Evolutionary conservation across 768 basidiomycete genomes (phyloP).

Genomic region (Candolleomyces efflorescens): DNA sequence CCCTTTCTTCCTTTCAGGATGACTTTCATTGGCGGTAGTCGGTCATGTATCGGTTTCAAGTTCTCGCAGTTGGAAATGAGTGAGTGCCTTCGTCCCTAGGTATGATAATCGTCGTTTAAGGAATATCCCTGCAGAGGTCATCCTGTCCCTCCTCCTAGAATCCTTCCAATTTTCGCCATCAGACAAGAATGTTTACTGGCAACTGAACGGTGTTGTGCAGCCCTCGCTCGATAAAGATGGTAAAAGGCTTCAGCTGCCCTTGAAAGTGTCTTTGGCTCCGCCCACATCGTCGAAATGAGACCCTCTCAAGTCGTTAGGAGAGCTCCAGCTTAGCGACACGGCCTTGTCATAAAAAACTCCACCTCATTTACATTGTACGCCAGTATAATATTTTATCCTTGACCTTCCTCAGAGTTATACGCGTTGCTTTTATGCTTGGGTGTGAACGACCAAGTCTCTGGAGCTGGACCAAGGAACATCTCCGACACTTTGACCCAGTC

Average conservation of each 20-base stretch:
- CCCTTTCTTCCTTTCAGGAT: background rate
- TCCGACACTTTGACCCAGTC: slow-evolving; percentile 95
- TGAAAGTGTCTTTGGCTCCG: too few relatives aligned
- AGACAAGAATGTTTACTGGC: slow-evolving; percentile 21
- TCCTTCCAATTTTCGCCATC: slow-evolving; percentile 18
- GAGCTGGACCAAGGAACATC: slow-evolving; percentile 90
- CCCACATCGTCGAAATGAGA: too few relatives aligned
- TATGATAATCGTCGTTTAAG: too few relatives aligned
- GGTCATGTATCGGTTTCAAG: background rate
- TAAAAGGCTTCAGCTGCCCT: background rate
- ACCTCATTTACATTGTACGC: background rate
- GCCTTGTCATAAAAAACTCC: too few relatives aligned
- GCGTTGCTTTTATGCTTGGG: slow-evolving; percentile 96
- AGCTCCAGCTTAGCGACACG: too few relatives aligned
- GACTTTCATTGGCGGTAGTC: background rate
- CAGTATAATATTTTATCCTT: slow-evolving; percentile 25
- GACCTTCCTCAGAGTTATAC: slow-evolving; percentile 59
- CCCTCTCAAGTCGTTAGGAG: too few relatives aligned
- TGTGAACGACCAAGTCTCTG: slow-evolving; percentile 78
- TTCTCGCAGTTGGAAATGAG: background rate
- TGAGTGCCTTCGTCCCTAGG: background rate
- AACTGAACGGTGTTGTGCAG: slow-evolving; percentile 20
- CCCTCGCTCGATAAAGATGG: slow-evolving; percentile 13
- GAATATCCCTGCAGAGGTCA: slow-evolving; percentile 15
- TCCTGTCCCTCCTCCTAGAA: slow-evolving; percentile 16